phyloP scores from a whole-genome alignment of 2,329 filamentous ascomycete genomes.

The Hirsutella thompsonii region DNA sequence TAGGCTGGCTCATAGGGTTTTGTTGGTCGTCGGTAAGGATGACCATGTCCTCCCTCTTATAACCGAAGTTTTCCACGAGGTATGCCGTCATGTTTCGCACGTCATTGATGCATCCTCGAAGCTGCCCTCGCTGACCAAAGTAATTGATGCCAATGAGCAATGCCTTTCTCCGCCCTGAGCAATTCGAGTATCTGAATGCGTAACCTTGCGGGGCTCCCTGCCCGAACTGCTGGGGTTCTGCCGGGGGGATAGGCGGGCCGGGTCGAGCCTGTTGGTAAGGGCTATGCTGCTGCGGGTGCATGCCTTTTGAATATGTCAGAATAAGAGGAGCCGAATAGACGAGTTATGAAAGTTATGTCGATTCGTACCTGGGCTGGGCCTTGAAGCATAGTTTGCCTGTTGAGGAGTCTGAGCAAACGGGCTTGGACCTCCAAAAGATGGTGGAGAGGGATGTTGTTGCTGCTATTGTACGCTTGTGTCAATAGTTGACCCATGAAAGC shows the following conservation, averaged over 20 bases:
- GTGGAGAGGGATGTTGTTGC: slow-evolving; percentile 19
- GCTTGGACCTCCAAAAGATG: slow-evolving; percentile 17
- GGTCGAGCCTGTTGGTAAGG: slow-evolving; percentile 1
- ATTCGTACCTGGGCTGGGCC: slow-evolving; percentile 26
- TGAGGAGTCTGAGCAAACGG: slow-evolving; percentile 17
- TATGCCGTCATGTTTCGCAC: slow-evolving; percentile 95
- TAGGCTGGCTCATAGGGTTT: slow-evolving; percentile 93
- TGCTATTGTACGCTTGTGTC: slow-evolving; percentile 2
- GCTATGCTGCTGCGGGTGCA: slow-evolving; percentile 7
- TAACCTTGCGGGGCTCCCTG: slow-evolving; percentile 70
- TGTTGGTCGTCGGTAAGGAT: slow-evolving; percentile 93
- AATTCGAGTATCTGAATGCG: slow-evolving; percentile 82
- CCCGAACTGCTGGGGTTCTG: slow-evolving; percentile 59
- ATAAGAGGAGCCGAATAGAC: neutral
- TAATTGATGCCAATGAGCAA: slow-evolving; percentile 94
- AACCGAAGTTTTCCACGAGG: slow-evolving; percentile 77
- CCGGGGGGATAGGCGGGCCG: slow-evolving; percentile 54
- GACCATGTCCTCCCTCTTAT: slow-evolving; percentile 94
- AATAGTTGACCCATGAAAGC: neutral
- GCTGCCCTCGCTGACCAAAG: slow-evolving; percentile 80
- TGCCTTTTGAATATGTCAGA: slow-evolving; percentile 5
- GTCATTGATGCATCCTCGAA: slow-evolving; percentile 92
- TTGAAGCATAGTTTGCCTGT: slow-evolving; percentile 32
- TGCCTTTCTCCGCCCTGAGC: slow-evolving; percentile 78
- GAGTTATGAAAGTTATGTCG: neutral